These are phyloP conservation scores for Aspergillus olivimuriae DNA, from an alignment of 495 filamentous ascomycete species.

Conservation along the genomic window DNA sequence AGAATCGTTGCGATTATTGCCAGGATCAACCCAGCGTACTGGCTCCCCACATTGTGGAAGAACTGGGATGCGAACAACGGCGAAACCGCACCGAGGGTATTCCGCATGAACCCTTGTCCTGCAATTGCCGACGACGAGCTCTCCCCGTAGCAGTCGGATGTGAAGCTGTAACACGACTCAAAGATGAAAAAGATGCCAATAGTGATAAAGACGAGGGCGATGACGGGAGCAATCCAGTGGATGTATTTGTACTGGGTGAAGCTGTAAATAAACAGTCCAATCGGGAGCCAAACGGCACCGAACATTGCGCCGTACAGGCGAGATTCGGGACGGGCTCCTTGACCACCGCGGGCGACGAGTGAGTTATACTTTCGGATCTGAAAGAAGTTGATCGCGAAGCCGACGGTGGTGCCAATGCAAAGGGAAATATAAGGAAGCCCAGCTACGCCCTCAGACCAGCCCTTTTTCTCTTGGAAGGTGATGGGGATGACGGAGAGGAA, in stretches of 20 bases:
- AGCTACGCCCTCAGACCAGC: constrained; percentile 56
- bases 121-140: constrained; percentile 41
- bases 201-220: constrained; percentile 41
- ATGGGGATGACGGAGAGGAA: constrained; percentile 71
- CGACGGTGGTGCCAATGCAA: constrained; percentile 58
- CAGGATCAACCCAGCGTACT: constrained; percentile 40
- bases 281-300: constrained; percentile 63
- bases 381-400: constrained; percentile 51
- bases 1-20: constrained; percentile 32
- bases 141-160: constrained; percentile 39
- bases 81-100: constrained; percentile 42
- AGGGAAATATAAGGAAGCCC: constrained; percentile 72
- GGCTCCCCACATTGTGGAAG: constrained; percentile 40
- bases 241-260: constrained; percentile 63
- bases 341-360: constrained; percentile 50
- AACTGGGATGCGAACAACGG: constrained; percentile 44
- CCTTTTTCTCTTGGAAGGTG: constrained; percentile 63
- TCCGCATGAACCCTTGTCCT: constrained; percentile 44
- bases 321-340: constrained; percentile 42
- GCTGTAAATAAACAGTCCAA: constrained; percentile 73
- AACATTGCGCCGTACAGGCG: constrained; percentile 56
- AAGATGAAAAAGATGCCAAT: constrained; percentile 47
- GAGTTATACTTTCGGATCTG: constrained; percentile 55
- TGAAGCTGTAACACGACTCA: constrained; percentile 40
- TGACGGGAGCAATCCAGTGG: constrained; percentile 57